Evolutionary conservation across 139 green algal genomes (phyloP).

Genomic region (Chlorella sp.): DNA sequence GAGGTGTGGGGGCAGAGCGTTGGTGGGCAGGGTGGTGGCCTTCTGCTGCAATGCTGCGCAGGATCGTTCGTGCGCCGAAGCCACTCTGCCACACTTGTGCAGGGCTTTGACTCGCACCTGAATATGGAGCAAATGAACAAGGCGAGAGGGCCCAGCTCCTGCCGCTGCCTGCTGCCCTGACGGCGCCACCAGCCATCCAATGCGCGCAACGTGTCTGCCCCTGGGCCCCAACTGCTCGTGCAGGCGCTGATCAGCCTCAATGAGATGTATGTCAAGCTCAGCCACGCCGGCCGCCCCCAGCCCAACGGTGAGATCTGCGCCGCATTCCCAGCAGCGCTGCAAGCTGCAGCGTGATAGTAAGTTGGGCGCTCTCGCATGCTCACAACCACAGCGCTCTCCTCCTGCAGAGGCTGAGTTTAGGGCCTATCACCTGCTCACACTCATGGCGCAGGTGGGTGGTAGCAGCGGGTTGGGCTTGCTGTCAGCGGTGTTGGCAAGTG

Average conservation of each 20-base stretch:
- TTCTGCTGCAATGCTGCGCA: background rate
- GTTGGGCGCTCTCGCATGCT: background rate
- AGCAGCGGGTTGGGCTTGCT: no score
- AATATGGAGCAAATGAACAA: conserved; percentile 89
- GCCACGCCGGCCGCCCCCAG: conserved; percentile 16
- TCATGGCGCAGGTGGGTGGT: no score
- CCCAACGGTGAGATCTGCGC: conserved; percentile 24
- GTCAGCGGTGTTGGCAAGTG: no score
- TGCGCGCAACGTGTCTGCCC: background rate
- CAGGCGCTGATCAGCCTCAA: conserved; percentile 64
- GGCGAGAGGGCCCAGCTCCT: background rate
- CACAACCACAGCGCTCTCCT: background rate
- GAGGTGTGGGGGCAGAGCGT: no score
- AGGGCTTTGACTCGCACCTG: conserved; percentile 82
- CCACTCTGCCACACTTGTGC: background rate
- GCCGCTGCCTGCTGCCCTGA: background rate
- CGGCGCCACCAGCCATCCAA: background rate
- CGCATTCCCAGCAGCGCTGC: no score
- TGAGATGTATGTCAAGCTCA: conserved; percentile 68
- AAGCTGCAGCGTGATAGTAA: no score
- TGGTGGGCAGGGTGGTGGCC: no score
- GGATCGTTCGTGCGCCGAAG: background rate
- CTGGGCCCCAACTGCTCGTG: background rate
- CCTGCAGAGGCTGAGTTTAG: conserved; percentile 74
- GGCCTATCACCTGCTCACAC: conserved; percentile 71